Conservation (phyloP, 2,329 filamentous ascomycete species). For the Aureobasidium sp. region DNA sequence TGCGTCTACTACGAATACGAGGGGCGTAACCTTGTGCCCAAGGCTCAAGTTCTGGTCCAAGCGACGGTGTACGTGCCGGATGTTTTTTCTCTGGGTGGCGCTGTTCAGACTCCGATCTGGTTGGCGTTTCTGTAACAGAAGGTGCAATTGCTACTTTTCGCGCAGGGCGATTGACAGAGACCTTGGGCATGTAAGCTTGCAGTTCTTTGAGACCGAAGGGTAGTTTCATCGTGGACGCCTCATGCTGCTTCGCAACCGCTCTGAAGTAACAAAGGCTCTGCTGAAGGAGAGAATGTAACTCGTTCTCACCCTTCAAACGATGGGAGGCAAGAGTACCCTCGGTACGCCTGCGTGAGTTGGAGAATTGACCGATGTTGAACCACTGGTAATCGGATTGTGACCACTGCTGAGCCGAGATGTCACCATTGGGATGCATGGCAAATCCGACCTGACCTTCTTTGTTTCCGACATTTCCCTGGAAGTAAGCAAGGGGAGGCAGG, state of each 20-base stretch:
- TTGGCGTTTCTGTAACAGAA: background rate
- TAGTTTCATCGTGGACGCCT: conserved; percentile 23
- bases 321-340: conserved; percentile 38
- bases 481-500: conserved; percentile 34
- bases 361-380: conserved; percentile 39
- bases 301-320: conserved; percentile 30
- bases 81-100: background rate
- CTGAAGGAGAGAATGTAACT: conserved; percentile 25
- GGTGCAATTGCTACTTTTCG: background rate
- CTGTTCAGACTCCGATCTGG: background rate
- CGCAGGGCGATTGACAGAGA: background rate
- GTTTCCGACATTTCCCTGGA: conserved; percentile 26
- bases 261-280: conserved; percentile 37
- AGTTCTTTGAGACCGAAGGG: conserved; percentile 27
- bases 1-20: background rate
- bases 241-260: conserved; percentile 33
- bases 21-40: background rate
- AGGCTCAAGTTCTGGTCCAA: background rate
- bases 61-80: background rate
- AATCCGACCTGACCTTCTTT: conserved; percentile 38
- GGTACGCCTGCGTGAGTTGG: conserved; percentile 33
- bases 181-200: conserved; percentile 20
- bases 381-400: conserved; percentile 32
- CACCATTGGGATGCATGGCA: conserved; percentile 40
- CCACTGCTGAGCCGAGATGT: conserved; percentile 42